Evolutionary conservation across 148 eudicot species (phyloP), one percentile per base, ranked within the genome.

Genomic region (Dianthus caryophyllus): DNA sequence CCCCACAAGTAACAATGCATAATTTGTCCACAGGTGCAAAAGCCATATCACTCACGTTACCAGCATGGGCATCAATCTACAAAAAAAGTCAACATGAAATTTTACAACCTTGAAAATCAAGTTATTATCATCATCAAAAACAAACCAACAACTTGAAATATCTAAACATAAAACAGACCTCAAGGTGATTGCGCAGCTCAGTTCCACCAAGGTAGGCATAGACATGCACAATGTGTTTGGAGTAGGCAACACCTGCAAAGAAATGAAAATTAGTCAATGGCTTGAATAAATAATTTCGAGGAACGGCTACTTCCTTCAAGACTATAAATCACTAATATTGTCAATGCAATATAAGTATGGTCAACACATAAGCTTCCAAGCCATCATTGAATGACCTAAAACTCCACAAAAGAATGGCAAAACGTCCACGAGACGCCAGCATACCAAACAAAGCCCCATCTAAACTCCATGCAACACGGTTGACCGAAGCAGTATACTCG

Each of bases 11-110:
- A 73, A 91, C 79, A 76, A 88, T 79, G 67, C 91, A 81, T 39
- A 84, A 84, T 71, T 85, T 80, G 66, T 89, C 78, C 47, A 87
- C 84, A 26, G 83, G 81, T 76, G 96, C 82, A 76, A 92, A 92
- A 48, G 97, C 96, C 61, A 89, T 77, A 80, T 88, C 97, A 77
- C 87, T 87, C 55, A 92, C 97, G 68, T 90, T 83, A 38, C 97
- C 96, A 68, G 71, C 69, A 79, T 92, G 98, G 62, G 98, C 96
- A 76, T 89, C 98, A 76, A 92, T 89, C 98, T 92, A 50, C n/a
- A 67, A 36, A 59, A 64, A 27, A 22, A 50, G 18, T 31, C 9
- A 65, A 30, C 65, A 33, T 21, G 22, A 49, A 41, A 6, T 41
- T 41, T 41, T 41, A 41, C 22, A 8, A 55, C 6, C 31, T 14